Evolutionary conservation across 345 rosid genomes (phyloP).

Genomic region (Mercurialis annua): DNA sequence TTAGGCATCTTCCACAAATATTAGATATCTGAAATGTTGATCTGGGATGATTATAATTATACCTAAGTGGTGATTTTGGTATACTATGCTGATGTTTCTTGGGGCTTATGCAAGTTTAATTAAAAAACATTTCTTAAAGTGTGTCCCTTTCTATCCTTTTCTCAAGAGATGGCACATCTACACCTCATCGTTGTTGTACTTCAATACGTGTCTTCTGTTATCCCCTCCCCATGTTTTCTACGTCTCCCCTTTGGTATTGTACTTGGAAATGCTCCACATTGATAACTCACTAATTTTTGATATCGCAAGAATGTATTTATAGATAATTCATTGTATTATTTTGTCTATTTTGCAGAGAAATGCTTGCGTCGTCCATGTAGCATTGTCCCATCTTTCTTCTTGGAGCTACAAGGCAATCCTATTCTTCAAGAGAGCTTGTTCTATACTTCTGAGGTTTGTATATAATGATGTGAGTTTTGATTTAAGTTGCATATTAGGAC

Average conservation of each 20-base stretch:
- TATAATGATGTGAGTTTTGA: constrained; percentile 1
- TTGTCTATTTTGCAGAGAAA: constrained; percentile 29
- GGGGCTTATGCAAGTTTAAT: not conserved
- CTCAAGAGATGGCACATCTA: not conserved
- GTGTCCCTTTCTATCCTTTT: not conserved
- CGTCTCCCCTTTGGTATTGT: not conserved
- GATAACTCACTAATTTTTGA: not conserved
- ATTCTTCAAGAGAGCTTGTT: constrained; percentile 31
- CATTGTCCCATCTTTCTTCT: constrained; percentile 21
- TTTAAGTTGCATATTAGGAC: not conserved
- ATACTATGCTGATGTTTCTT: not conserved
- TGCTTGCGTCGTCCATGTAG: constrained; percentile 37
- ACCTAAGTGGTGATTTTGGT: constrained; percentile 2
- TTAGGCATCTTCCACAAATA: not conserved
- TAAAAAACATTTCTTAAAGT: not conserved
- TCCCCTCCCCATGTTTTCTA: not conserved
- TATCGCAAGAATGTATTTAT: not conserved
- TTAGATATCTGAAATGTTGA: not conserved
- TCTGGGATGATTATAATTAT: not conserved
- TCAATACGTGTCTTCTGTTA: not conserved
- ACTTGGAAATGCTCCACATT: not conserved
- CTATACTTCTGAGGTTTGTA: constrained; percentile 46
- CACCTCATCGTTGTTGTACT: not conserved
- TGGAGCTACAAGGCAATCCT: constrained; percentile 29
- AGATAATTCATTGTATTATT: not conserved